Conservation (phyloP, 495 filamentous ascomycete species). For the Annulohypoxylon bovei region DNA sequence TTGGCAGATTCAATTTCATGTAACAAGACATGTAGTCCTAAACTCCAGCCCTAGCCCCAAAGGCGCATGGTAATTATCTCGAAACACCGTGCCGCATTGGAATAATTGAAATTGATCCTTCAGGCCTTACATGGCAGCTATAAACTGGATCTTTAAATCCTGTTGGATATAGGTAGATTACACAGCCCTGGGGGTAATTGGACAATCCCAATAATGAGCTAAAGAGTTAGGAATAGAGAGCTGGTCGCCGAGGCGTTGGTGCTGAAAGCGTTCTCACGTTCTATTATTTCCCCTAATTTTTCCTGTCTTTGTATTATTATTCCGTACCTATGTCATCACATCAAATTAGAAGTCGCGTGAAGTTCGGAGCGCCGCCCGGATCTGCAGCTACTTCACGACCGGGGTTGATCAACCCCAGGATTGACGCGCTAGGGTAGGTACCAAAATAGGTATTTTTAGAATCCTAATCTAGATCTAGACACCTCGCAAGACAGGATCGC, state of each 20-base stretch:
- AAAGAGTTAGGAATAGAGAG: not conserved
- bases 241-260: not conserved
- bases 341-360: not conserved
- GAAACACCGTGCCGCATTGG: not conserved
- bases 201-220: not conserved
- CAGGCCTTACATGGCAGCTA: not conserved
- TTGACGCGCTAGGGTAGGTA: not conserved
- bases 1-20: not conserved
- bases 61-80: not conserved
- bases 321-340: not conserved
- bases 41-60: not conserved
- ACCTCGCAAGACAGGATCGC: not conserved
- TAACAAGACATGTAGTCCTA: not conserved
- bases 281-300: not conserved
- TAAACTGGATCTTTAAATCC: not conserved
- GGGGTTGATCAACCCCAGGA: conserved; percentile 6
- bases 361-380: conserved; percentile 9
- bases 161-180: not conserved
- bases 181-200: not conserved
- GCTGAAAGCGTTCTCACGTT: not conserved
- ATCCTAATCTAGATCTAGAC: conserved; percentile 1
- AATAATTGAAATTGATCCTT: not conserved
- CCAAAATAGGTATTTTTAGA: conserved; percentile 23
- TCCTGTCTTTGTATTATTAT: not conserved
- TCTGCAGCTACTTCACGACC: conserved; percentile 4